Base-by-base conservation (phyloP, 345 rosid genomes). In the Syzygium grande region DNA sequence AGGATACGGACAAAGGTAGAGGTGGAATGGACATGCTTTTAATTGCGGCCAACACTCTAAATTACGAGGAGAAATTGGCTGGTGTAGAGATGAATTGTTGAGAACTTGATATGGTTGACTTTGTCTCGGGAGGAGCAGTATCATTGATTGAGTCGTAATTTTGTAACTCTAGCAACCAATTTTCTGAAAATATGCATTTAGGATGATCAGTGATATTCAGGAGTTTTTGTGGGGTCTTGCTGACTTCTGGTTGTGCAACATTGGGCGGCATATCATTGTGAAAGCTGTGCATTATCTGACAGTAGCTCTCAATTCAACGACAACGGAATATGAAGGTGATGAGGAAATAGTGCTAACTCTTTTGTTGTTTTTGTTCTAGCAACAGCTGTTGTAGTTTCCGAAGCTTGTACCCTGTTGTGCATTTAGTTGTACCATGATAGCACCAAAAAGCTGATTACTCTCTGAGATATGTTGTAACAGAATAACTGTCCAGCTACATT, bases 1-100 rank as follows among this genome's bases (percentile, higher is more conserved):
- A 79, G 12, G 23, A 87, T 86, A 21, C 10, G 49, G 87, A 89
- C 61, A 88, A 61, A 43, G 86, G 86, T 56, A 85, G 51, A 65
- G 90, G 93, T 88, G 96, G 94, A 89, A 89, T 96, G 95, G 95
- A 94, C 80, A 94, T 98, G 95, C 99, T 96, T 91, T 89, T 96
- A 54, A 92, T 90, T 86, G 98, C 99, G 46, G 99, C 96, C n/a
- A 92, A 90, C 56, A 93, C 97, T 84, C 88, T 98, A 51, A 93
- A 90, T 86, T 91, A 88, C 11, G 90, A 92, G 87, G 95, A 93
- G 89, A 90, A 92, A 87, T 90, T 90, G 90, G 93, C 88, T 43
- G 88, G 89, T 11, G 87, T 86, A 54, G 85, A 85, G 87, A 65
- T 41, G 87, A 88, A 90, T 88, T 88, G 90, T 80, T 86, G 59